Evolutionary conservation across 1,139 yeast genomes (phyloP).

Genomic region (Suhomyces taliae): DNA sequence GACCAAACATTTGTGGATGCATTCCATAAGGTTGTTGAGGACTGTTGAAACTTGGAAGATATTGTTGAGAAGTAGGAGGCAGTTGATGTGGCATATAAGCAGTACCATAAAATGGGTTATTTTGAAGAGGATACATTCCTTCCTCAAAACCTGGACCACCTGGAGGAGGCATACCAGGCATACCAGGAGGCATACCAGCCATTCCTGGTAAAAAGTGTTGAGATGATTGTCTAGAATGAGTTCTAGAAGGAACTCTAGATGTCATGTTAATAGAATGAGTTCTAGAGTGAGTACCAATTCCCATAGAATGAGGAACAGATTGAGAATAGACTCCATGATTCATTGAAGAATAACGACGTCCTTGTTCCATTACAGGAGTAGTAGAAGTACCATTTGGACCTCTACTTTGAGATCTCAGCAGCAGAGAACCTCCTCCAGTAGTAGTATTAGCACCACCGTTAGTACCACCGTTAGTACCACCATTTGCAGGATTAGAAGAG

Average conservation of each 20-base stretch:
- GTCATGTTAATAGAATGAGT: conserved; percentile 6
- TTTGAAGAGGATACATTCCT: conserved; percentile 1
- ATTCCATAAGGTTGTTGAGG: conserved; percentile 6
- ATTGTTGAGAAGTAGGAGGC: conserved; percentile 8
- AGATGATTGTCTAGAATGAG: conserved; percentile 10
- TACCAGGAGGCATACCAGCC: not conserved
- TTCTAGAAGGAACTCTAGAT: conserved; percentile 9
- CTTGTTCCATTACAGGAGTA: conserved; percentile 2
- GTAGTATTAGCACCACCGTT: not conserved
- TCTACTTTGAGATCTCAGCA: too few species aligned
- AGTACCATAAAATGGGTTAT: conserved; percentile 2
- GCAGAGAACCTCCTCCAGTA: not conserved
- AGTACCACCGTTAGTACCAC: not conserved
- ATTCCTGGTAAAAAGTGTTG: conserved; percentile 12
- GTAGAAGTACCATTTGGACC: not conserved
- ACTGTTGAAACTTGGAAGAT: conserved; percentile 7
- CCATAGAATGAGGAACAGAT: conserved; percentile 3
- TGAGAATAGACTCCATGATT: conserved; percentile 2
- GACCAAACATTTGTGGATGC: conserved; percentile 8
- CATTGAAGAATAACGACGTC: conserved; percentile 8
- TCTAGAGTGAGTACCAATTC: conserved; percentile 12
- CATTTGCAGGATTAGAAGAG: not conserved
- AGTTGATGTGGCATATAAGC: conserved; percentile 7
- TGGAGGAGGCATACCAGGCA: conserved; percentile 3
- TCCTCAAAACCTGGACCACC: conserved; percentile 6